Evolutionary conservation across 805 yeast genomes (phyloP).

Genomic region (Candida michaelii): DNA sequence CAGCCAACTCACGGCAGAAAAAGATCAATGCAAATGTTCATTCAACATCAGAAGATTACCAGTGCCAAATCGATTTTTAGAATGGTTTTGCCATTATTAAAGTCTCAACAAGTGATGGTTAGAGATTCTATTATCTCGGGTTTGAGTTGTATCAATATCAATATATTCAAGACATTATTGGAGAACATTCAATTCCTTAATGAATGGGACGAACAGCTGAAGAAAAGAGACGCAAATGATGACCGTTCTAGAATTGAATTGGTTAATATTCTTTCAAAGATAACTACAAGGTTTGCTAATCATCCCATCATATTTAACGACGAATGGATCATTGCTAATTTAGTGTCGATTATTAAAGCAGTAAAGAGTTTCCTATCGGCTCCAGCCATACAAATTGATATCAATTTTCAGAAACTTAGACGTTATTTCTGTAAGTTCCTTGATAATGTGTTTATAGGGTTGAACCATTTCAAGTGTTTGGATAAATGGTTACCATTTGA

Average conservation of each 20-base stretch:
- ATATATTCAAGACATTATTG: conserved; percentile 78
- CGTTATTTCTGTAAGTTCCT: conserved; percentile 81
- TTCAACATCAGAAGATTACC: conserved; percentile 88
- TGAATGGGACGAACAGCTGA: conserved; percentile 40
- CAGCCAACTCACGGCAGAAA: conserved; percentile 67
- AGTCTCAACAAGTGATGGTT: conserved; percentile 64
- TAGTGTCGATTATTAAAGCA: conserved; percentile 61
- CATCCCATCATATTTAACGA: conserved; percentile 55
- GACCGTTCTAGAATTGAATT: conserved; percentile 67
- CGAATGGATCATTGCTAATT: conserved; percentile 63
- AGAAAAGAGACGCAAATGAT: conserved; percentile 33
- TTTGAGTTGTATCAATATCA: conserved; percentile 83
- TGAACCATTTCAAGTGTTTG: conserved; percentile 39
- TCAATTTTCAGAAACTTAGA: conserved; percentile 73
- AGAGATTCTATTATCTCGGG: conserved; percentile 90
- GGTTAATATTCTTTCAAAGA: conserved; percentile 68
- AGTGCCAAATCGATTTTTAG: conserved; percentile 88
- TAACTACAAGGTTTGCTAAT: conserved; percentile 60
- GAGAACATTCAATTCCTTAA: conserved; percentile 69
- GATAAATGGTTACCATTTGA: conserved; percentile 77
- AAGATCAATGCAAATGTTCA: conserved; percentile 73
- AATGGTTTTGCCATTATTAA: conserved; percentile 80
- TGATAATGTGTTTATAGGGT: conserved; percentile 67
- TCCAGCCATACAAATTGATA: conserved; percentile 59
- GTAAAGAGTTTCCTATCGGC: conserved; percentile 59